phyloP scores from a whole-genome alignment of 2,329 filamentous ascomycete genomes.

The Xylaria sp. region DNA sequence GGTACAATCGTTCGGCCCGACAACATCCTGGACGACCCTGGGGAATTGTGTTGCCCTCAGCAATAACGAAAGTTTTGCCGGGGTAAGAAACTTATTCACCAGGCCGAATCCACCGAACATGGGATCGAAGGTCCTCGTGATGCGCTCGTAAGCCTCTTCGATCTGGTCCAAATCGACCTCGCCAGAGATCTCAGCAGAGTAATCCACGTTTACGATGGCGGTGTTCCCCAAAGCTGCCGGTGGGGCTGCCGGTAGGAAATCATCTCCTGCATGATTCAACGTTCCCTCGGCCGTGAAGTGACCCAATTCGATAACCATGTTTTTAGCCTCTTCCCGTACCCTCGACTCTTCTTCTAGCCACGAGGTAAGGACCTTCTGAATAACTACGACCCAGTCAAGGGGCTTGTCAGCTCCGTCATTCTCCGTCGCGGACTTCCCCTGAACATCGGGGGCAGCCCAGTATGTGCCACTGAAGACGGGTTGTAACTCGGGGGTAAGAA shows the following conservation, averaged over 20 bases:
- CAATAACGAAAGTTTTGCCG: conserved; percentile 81
- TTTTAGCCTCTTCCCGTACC: conserved; percentile 80
- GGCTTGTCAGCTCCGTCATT: conserved; percentile 58
- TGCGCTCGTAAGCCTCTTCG: conserved; percentile 85
- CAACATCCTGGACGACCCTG: conserved; percentile 75
- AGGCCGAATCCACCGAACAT: conserved; percentile 78
- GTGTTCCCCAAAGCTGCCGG: conserved; percentile 11
- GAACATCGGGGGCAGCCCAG: conserved; percentile 79
- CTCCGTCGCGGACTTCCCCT: conserved; percentile 41
- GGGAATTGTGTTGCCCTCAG: conserved; percentile 75
- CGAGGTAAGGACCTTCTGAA: conserved; percentile 72
- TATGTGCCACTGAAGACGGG: conserved; percentile 97
- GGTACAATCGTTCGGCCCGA: conserved; percentile 78
- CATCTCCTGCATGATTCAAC: conserved; percentile 47
- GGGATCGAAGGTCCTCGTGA: conserved; percentile 77
- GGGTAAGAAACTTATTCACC: conserved; percentile 88
- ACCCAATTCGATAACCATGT: conserved; percentile 77
- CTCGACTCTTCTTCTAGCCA: conserved; percentile 86
- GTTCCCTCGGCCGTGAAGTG: conserved; percentile 91
- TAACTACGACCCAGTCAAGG: conserved; percentile 79
- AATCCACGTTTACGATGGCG: conserved; percentile 18
- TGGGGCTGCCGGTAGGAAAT: conserved; percentile 31
- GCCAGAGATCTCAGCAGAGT: conserved; percentile 59
- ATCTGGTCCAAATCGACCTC: conserved; percentile 82
- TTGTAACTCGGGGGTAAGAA: conserved; percentile 88